Evolutionary conservation across 2,329 filamentous ascomycete genomes (phyloP).

Genomic region (Hypoxylon sp.): DNA sequence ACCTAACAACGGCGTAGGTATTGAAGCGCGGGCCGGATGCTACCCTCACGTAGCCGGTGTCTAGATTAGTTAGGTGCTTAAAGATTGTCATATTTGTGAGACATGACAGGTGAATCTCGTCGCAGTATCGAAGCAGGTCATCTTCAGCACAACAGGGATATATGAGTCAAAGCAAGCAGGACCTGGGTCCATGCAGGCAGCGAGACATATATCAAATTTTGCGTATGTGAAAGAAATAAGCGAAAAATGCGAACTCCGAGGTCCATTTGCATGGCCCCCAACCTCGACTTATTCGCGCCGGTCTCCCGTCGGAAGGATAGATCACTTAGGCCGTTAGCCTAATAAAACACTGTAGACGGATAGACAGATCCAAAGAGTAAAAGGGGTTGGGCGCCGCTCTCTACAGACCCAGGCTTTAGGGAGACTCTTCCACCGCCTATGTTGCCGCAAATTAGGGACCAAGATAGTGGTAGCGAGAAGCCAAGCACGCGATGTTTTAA

Average conservation of each 20-base stretch:
- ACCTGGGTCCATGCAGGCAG: neutral
- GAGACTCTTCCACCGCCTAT: neutral
- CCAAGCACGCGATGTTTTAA: conserved; percentile 25
- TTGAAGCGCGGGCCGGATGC: neutral
- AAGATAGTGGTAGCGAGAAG: neutral
- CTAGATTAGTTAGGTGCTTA: conserved; percentile 1
- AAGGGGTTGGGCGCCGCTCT: neutral
- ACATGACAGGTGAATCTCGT: neutral
- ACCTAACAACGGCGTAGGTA: neutral
- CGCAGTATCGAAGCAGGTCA: conserved; percentile 1
- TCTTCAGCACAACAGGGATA: conserved; percentile 2
- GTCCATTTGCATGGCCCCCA: conserved; percentile 16
- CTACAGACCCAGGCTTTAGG: neutral
- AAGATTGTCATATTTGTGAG: neutral
- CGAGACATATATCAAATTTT: conserved; percentile 10
- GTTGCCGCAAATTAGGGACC: neutral
- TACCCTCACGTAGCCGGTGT: neutral
- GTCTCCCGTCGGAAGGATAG: neutral
- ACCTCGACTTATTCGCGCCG: neutral
- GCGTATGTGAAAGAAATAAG: neutral
- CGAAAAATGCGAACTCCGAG: conserved; percentile 14
- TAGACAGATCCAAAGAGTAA: neutral
- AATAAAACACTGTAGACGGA: neutral
- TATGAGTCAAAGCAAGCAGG: conserved; percentile 14
- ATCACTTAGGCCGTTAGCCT: neutral